Evolutionary conservation across 176 grass and related monocot genomes (phyloP), one percentile per base, ranked within the genome.

Genomic region (Alopecurus myosuroides): DNA sequence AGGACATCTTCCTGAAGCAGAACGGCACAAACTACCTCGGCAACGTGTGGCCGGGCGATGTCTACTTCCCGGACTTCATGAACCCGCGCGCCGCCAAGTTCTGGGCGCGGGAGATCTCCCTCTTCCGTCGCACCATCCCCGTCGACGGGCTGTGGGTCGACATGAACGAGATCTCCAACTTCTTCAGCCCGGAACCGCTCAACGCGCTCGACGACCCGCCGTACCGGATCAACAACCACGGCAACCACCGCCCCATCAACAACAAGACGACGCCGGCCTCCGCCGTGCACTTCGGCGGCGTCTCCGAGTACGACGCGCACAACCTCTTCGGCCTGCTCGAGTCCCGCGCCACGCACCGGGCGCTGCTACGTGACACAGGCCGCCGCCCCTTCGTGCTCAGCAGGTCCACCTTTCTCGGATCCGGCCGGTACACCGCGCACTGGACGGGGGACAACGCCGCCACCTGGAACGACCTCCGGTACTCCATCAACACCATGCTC

Each of bases 121-220:
- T 60, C 5, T 97, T 97, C 64, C 88, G 88, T 5, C 72, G 84
- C 15, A 89, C 84, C 18, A 61, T 97, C 45, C 92, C 92, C 13
- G 88, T 97, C 26, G 95, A 97, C 81, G 95, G 95, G 0, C 76
- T 97, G 11, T 97, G 92, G 92, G 88, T 92, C 58, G 95, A 97
- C 88, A 97, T 97, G 95, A 97, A 97, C 36, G 95, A 94, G 85
- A 33, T 92, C 49, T 89, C 95, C 69, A 97, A 97, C 77, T 97
- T 97, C 84, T 0, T 89, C 50, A 52, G 87, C 69, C 87, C 90
- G 18, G 22, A 63, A 8, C 81, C 80, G 11, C 49, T 94, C 17
- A 84, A 87, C 73, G 23, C 84, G 0, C 88, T 94, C 6, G 95
- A 97, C 60, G 80, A 92, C 8, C 92, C 95, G 5, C 90, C 95